Percentiles rank a stretch among this genome's conserved stretches.
These are phyloP conservation scores for Botryotinia globosa DNA, from an alignment of 2,329 filamentous ascomycete species.

Conservation along the genomic window DNA sequence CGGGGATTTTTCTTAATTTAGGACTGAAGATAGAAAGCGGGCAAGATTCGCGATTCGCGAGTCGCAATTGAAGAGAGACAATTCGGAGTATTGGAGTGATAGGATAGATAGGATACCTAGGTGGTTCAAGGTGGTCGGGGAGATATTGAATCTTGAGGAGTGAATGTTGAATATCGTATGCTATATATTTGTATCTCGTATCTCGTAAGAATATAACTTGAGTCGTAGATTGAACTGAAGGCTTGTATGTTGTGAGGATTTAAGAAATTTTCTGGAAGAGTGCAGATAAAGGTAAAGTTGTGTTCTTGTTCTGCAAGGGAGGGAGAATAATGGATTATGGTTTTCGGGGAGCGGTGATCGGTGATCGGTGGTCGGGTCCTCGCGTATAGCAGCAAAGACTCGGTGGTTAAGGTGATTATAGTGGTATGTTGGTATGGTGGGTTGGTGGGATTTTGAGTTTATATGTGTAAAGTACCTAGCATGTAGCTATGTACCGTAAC, in stretches of 20 bases:
- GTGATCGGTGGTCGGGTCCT: slow-evolving; percentile 15
- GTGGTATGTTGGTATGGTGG: background rate
- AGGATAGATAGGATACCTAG: background rate
- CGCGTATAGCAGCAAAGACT: slow-evolving; percentile 3
- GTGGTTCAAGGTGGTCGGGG: background rate
- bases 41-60: slow-evolving; percentile 16
- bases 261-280: background rate
- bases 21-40: slow-evolving; percentile 12
- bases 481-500: background rate
- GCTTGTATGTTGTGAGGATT: background rate
- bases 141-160: background rate
- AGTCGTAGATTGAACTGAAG: background rate
- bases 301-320: slow-evolving; percentile 13
- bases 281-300: slow-evolving; percentile 2
- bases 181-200: background rate
- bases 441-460: slow-evolving; percentile 3
- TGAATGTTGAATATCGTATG: background rate
- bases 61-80: slow-evolving; percentile 14
- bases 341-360: slow-evolving; percentile 16
- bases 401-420: background rate
- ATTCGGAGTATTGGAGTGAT: background rate
- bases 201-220: background rate
- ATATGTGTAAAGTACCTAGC: background rate
- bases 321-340: slow-evolving; percentile 6
- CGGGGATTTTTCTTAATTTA: slow-evolving; percentile 6